phyloP scores from a whole-genome alignment of 768 basidiomycete species.

The Saitozyma podzolica region DNA sequence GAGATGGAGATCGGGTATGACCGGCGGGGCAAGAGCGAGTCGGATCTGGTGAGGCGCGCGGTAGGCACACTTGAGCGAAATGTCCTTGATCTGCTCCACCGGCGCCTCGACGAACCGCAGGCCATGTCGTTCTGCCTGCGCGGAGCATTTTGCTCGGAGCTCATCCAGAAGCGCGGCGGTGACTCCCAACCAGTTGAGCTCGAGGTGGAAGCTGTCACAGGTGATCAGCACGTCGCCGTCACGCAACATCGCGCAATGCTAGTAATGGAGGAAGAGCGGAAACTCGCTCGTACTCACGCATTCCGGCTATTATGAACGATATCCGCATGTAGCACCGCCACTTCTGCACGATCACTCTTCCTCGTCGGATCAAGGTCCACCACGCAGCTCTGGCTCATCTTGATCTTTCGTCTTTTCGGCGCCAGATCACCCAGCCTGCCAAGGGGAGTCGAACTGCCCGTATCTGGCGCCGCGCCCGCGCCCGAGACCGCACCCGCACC shows the following conservation, averaged over 20 bases:
- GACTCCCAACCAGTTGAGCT: slow-evolving; percentile 94
- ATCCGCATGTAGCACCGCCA: slow-evolving; percentile 86
- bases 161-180: slow-evolving; percentile 91
- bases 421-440: slow-evolving; percentile 1
- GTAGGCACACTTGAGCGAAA: slow-evolving; percentile 81
- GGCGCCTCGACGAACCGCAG: slow-evolving; percentile 90
- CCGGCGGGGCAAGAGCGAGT: slow-evolving; percentile 73
- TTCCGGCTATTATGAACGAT: slow-evolving; percentile 92
- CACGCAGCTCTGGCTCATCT: slow-evolving; percentile 81
- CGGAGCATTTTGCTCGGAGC: slow-evolving; percentile 74
- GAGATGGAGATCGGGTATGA: slow-evolving; percentile 64
- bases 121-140: slow-evolving; percentile 82
- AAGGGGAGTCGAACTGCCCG: neutral
- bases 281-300: slow-evolving; percentile 54
- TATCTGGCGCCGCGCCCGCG: too few relatives aligned
- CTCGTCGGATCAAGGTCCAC: slow-evolving; percentile 65
- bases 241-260: neutral
- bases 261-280: neutral
- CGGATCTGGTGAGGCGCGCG: slow-evolving; percentile 84
- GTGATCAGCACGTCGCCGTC: slow-evolving; percentile 4
- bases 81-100: slow-evolving; percentile 85
- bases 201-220: slow-evolving; percentile 72
- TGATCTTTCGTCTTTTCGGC: slow-evolving; percentile 41
- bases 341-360: slow-evolving; percentile 84
- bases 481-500: too few relatives aligned